Evolutionary conservation across 2,329 filamentous ascomycete species (phyloP).

Genomic region (Sporothrix brasiliensis): DNA sequence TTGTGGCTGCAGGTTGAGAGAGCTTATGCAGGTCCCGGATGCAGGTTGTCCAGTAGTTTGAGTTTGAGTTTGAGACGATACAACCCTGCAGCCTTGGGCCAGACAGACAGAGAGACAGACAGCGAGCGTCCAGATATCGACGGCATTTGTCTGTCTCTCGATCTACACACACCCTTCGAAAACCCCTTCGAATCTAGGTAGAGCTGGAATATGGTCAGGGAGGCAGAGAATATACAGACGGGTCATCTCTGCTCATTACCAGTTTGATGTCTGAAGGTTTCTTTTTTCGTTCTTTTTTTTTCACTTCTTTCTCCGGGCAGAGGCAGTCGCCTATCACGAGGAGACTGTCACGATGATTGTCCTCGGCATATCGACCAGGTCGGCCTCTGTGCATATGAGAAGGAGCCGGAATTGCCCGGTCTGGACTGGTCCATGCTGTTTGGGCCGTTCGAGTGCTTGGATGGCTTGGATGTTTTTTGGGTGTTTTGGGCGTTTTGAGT

Average conservation of each 20-base stretch:
- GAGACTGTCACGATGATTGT: neutral
- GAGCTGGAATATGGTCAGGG: neutral
- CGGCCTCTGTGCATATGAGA: slow-evolving; percentile 11
- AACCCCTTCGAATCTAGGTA: slow-evolving; percentile 11
- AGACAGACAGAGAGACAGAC: neutral
- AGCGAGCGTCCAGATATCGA: neutral
- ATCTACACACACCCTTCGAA: neutral
- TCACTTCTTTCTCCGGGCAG: neutral
- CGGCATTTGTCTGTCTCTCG: neutral
- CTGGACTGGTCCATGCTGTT: neutral
- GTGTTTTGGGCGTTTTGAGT: neutral
- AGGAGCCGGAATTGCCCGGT: neutral
- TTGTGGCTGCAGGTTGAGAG: neutral
- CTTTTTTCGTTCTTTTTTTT: neutral
- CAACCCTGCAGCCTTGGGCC: slow-evolving; percentile 1
- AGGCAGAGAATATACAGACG: neutral
- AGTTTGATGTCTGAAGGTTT: neutral
- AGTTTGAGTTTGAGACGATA: neutral
- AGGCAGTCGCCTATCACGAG: neutral
- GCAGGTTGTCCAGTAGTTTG: neutral
- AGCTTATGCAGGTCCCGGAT: slow-evolving; percentile 18
- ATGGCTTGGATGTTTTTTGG: neutral
- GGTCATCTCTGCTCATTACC: neutral
- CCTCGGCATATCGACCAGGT: slow-evolving; percentile 13
- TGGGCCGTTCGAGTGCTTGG: neutral